Evolutionary conservation across 345 rosid genomes (phyloP), one percentile per base, ranked within the genome.

Genomic region (Brassica napus): DNA sequence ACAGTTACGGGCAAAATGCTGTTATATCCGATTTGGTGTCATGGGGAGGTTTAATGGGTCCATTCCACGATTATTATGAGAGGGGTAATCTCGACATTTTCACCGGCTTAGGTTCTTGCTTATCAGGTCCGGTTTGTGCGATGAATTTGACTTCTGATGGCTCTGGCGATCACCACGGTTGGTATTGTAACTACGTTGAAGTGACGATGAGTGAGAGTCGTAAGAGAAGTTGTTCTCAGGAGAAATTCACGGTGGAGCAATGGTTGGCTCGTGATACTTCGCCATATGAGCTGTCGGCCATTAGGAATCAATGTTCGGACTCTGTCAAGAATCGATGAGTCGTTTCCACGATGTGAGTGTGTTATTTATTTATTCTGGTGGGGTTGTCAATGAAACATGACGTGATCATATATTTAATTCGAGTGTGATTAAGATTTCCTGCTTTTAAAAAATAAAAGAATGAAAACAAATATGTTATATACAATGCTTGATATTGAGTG

Each of bases 121-220:
- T 95, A 60, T 3, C 16, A 4, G 73, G 74, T 0, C 87, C 92
- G 15, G 69, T 89, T 10, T 95, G 99, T 77, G 91, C 93, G 9
- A 24, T 93, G 83, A 91, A 87, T 84, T 75, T 95, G 21, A 89
- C 89, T 59, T 87, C 98, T 1, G 95, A 92, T 37, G 99, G 96
- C 1, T 85, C 87, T 0, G 98, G 99, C 0, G 35, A 72, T 0
- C 89, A 86, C 74, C 97, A 88, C 49, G 98, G 99, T 5, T 93
- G 96, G 99, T 93, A 95, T 87, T 80, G 86, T 68, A 91, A 93
- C 81, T 95, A 95, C 82, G 92, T 93, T 39, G 97, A 95, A 89
- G 88, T 90, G n/a, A 90, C 93, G 0, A 24, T 83, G 60, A 86
- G 94, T 3, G 89, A 90, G 37, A 81, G 74, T 59, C 82, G 74